Percentiles rank a stretch among this genome's conserved stretches.
Evolutionary conservation across 371 early-diverging fungal species (phyloP).

Genomic region (Lichtheimia ramosa): DNA sequence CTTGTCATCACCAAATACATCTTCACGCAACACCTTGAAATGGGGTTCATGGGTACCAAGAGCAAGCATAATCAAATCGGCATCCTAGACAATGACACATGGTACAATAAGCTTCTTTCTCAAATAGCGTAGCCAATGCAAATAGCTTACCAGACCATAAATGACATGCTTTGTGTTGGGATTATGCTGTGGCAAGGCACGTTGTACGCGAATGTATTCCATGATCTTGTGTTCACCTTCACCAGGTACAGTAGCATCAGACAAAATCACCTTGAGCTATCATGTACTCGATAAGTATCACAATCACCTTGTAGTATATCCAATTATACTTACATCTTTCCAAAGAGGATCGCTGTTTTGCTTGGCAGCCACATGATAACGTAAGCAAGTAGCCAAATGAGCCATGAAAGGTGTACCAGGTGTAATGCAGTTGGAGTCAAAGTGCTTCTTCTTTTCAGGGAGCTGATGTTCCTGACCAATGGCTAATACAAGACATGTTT

Average conservation of each 20-base stretch:
- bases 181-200: conserved; percentile 76
- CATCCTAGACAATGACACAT: conserved; percentile 69
- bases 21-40: conserved; percentile 97
- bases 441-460: conserved; percentile 67
- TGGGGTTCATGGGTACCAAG: conserved; percentile 98
- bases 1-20: conserved; percentile 77
- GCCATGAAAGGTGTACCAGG: conserved; percentile 99
- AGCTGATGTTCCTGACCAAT: conserved; percentile 49
- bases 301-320: too few species aligned
- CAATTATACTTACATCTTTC: conserved; percentile 72
- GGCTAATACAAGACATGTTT: conserved; percentile 29
- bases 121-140: not conserved
- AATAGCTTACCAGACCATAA: conserved; percentile 79
- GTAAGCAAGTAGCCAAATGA: conserved; percentile 80
- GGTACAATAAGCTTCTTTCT: too few species aligned
- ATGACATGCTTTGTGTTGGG: conserved; percentile 93
- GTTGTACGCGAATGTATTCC: conserved; percentile 94
- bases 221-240: conserved; percentile 99
- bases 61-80: conserved; percentile 99
- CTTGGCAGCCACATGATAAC: conserved; percentile 89
- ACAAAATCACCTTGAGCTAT: conserved; percentile 89
- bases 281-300: conserved; percentile 2
- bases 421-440: conserved; percentile 99
- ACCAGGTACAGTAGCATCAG: conserved; percentile 96
- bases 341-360: conserved; percentile 89